Evolutionary conservation across 495 filamentous ascomycete genomes (phyloP).

Genomic region (Aspergillus diversus): DNA sequence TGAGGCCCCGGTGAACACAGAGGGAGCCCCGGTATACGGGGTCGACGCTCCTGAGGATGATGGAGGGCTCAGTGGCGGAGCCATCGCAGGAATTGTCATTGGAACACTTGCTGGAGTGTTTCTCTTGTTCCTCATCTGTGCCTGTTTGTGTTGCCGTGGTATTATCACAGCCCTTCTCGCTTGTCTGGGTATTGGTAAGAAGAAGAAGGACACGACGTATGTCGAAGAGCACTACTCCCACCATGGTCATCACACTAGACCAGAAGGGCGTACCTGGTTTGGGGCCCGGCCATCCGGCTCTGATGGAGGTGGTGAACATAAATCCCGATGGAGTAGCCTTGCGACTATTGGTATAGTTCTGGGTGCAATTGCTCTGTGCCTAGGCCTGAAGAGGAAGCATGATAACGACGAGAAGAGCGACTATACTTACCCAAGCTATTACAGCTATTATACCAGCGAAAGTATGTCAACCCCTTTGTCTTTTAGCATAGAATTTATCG

Average conservation of each 20-base stretch:
- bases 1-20: conserved; percentile 58
- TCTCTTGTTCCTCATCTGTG: conserved; percentile 72
- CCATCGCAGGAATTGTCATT: conserved; percentile 94
- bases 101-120: conserved; percentile 78
- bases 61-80: conserved; percentile 73
- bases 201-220: conserved; percentile 58
- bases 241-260: conserved; percentile 46
- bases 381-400: conserved; percentile 72
- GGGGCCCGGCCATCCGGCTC: conserved; percentile 57
- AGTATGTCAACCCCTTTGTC: conserved; percentile 39
- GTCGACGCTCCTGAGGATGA: conserved; percentile 39
- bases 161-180: conserved; percentile 66
- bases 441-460: conserved; percentile 45
- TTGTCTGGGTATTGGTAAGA: conserved; percentile 63
- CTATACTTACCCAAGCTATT: conserved; percentile 50
- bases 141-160: conserved; percentile 72
- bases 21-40: conserved; percentile 50
- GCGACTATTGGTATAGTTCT: conserved; percentile 63
- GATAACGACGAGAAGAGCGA: conserved; percentile 51
- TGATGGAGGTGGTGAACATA: conserved; percentile 50
- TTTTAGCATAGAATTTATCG: neutral
- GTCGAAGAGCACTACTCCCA: conserved; percentile 72
- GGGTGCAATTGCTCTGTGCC: conserved; percentile 66
- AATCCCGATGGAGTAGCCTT: conserved; percentile 60
- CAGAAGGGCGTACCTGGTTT: conserved; percentile 71